Evolutionary conservation across 352 stramenopile genomes (phyloP).

Genomic region (Phytophthora foliorum): DNA sequence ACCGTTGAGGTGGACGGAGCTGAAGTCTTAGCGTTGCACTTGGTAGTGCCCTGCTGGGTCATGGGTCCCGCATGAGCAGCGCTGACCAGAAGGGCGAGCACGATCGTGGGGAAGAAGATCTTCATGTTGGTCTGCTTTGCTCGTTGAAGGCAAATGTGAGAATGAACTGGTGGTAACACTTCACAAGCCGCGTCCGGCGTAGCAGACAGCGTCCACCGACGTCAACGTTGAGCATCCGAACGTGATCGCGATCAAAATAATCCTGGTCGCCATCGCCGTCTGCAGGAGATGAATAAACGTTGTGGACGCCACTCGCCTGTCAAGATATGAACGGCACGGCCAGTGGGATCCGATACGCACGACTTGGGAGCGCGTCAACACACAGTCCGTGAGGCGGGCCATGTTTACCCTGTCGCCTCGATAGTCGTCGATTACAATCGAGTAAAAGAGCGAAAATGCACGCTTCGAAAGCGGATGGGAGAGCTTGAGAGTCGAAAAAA

Average conservation of each 20-base stretch:
- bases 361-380: neutral
- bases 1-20: neutral
- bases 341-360: neutral
- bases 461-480: constrained; percentile 4
- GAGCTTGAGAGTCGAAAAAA: constrained; percentile 9
- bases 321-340: neutral
- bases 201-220: neutral
- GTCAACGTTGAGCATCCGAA: neutral
- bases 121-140: constrained; percentile 15
- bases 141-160: constrained; percentile 5
- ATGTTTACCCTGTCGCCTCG: neutral
- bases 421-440: neutral
- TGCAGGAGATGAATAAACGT: constrained; percentile 1
- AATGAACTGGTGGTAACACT: neutral
- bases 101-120: constrained; percentile 17
- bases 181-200: neutral
- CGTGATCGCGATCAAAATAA: constrained; percentile 13
- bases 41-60: constrained; percentile 3
- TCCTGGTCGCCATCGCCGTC: constrained; percentile 10
- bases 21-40: constrained; percentile 11
- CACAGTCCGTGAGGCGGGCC: neutral
- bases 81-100: constrained; percentile 14
- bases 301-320: neutral
- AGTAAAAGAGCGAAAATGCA: neutral
- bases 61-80: constrained; percentile 5